A percentile compares a stretch with the other conserved stretches of the same genome.
Conservation (phyloP, 2,329 filamentous ascomycete species). For the Fusarium sp. region DNA sequence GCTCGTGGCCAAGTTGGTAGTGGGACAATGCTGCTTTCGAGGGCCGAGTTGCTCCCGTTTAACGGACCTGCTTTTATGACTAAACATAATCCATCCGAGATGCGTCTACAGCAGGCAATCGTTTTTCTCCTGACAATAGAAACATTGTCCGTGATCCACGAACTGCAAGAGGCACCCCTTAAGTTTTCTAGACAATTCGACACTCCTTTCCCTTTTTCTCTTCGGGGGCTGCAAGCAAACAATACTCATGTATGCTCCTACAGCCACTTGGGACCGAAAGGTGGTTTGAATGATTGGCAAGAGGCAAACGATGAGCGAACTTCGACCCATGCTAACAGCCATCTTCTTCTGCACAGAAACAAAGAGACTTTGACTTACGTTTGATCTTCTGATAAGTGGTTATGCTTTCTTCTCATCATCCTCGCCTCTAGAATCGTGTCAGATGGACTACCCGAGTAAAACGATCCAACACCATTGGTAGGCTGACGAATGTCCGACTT, state of each 20-base stretch:
- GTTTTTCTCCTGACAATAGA: constrained; percentile 7
- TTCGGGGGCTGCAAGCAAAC: background rate
- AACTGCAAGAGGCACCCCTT: background rate
- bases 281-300: background rate
- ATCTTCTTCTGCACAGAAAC: background rate
- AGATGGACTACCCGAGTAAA: constrained; percentile 21
- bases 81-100: background rate
- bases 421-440: constrained; percentile 32
- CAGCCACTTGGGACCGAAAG: background rate
- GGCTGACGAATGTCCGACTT: constrained; percentile 19
- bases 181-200: background rate
- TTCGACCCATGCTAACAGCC: background rate
- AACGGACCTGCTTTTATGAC: background rate
- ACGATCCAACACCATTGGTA: background rate
- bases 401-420: constrained; percentile 36
- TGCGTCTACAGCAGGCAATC: background rate
- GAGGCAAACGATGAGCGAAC: background rate
- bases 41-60: constrained; percentile 1
- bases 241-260: background rate
- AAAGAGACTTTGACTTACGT: constrained; percentile 23
- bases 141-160: constrained; percentile 18
- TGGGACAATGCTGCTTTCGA: constrained; percentile 16
- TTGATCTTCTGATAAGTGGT: constrained; percentile 43
- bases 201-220: background rate
- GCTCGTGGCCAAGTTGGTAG: constrained; percentile 7